Evolutionary conservation across 257 asterid species (phyloP).

Genomic region (Forsythia suspensa): DNA sequence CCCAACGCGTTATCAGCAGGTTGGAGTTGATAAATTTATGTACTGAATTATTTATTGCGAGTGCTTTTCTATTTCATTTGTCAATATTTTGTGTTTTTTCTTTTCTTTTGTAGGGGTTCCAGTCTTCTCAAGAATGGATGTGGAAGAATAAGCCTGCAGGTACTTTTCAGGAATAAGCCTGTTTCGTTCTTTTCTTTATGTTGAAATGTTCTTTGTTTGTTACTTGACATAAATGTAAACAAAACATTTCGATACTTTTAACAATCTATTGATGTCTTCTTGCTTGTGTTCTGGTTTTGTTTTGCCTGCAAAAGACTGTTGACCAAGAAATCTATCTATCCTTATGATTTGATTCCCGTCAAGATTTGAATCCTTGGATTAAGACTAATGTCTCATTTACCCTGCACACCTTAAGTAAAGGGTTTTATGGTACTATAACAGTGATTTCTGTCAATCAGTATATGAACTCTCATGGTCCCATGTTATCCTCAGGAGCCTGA

Average conservation of each 20-base stretch:
- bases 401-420: neutral
- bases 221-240: neutral
- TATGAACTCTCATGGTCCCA: neutral
- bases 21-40: conserved; percentile 20
- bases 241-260: neutral
- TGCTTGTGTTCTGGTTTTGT: neutral
- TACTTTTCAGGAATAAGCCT: neutral
- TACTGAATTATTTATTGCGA: neutral
- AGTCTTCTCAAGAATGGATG: conserved; percentile 24
- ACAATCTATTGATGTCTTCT: neutral
- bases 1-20: conserved; percentile 65
- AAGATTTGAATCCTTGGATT: neutral
- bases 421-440: neutral
- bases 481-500: conserved; percentile 33
- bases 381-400: neutral
- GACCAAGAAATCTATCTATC: neutral
- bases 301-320: neutral
- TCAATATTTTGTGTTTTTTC: neutral
- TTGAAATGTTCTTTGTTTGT: neutral
- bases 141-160: conserved; percentile 50
- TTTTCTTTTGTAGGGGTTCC: conserved; percentile 35
- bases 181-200: neutral
- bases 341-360: neutral
- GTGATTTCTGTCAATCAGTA: neutral
- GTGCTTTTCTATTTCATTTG: neutral